phyloP scores from a whole-genome alignment of 495 filamentous ascomycete species.

The Aspergillus conjunctus region DNA sequence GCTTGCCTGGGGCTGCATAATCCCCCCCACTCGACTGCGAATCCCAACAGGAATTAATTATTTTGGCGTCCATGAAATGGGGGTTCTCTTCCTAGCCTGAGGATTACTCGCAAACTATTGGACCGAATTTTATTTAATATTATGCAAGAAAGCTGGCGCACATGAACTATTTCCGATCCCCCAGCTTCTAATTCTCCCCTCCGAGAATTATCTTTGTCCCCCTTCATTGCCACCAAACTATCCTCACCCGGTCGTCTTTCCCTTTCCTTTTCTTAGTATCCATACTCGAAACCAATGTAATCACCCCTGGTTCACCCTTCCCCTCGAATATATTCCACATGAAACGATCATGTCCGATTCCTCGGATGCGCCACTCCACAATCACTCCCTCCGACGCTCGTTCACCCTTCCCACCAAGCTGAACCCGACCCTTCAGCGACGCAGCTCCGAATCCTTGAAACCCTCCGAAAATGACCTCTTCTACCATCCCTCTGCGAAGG shows the following conservation, averaged over 20 bases:
- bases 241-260: constrained; percentile 20
- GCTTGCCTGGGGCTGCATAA: constrained; percentile 5
- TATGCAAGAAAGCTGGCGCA: not conserved
- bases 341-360: constrained; percentile 43
- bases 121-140: not conserved
- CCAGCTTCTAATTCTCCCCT: not conserved
- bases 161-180: constrained; percentile 3
- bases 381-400: constrained; percentile 53
- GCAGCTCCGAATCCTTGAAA: constrained; percentile 38
- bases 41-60: not conserved
- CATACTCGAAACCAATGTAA: constrained; percentile 24
- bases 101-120: constrained; percentile 6
- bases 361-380: constrained; percentile 39
- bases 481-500: constrained; percentile 64
- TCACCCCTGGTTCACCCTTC: constrained; percentile 11
- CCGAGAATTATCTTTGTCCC: not conserved
- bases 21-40: not conserved
- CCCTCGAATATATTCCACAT: constrained; percentile 24
- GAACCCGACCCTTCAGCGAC: constrained; percentile 34
- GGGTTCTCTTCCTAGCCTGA: not conserved
- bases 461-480: constrained; percentile 69
- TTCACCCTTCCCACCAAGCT: constrained; percentile 60
- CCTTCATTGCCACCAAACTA: constrained; percentile 18
- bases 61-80: not conserved
- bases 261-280: constrained; percentile 15